phyloP scores from a whole-genome alignment of 2,329 filamentous ascomycete species.

The Teratosphaeria zuluensis region DNA sequence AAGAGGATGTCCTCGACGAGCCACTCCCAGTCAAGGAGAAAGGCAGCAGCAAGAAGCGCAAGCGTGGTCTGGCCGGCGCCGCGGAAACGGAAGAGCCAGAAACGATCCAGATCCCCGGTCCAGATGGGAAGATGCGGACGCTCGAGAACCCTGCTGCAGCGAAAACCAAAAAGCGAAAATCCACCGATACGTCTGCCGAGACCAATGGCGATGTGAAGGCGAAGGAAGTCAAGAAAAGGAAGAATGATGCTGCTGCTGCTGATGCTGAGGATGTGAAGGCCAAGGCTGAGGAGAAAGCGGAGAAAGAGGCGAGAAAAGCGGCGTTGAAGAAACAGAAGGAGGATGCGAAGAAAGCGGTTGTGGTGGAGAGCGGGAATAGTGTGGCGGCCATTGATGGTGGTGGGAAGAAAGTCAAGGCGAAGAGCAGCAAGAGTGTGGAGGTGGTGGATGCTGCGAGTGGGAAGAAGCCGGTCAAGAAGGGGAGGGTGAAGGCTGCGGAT shows the following conservation, averaged over 20 bases:
- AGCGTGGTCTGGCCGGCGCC: slow-evolving; percentile 17
- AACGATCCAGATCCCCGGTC: slow-evolving; percentile 22
- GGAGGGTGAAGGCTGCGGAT: slow-evolving; percentile 13
- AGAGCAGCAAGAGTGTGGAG: not conserved
- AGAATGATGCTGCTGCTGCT: slow-evolving; percentile 10
- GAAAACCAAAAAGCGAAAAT: slow-evolving; percentile 5
- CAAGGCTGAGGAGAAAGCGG: slow-evolving; percentile 16
- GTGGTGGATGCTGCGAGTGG: not conserved
- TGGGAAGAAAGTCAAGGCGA: not conserved
- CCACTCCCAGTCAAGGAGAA: slow-evolving; percentile 26
- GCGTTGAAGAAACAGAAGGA: slow-evolving; percentile 20
- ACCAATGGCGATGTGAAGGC: slow-evolving; percentile 11
- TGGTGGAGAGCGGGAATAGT: not conserved
- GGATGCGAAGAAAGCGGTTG: slow-evolving; percentile 7
- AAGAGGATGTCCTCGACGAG: slow-evolving; percentile 58
- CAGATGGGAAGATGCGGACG: slow-evolving; percentile 25
- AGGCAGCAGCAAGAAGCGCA: slow-evolving; percentile 20
- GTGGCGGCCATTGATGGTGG: not conserved
- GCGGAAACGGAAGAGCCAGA: slow-evolving; percentile 15
- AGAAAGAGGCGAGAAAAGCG: slow-evolving; percentile 18
- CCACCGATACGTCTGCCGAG: not conserved
- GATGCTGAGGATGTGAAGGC: slow-evolving; percentile 10
- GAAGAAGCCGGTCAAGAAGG: slow-evolving; percentile 8
- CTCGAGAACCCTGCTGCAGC: slow-evolving; percentile 15
- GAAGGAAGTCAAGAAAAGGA: slow-evolving; percentile 21